Evolutionary conservation across 192 early-diverging fungal species (phyloP).

Genomic region (Jimgerdemannia flammicorona): DNA sequence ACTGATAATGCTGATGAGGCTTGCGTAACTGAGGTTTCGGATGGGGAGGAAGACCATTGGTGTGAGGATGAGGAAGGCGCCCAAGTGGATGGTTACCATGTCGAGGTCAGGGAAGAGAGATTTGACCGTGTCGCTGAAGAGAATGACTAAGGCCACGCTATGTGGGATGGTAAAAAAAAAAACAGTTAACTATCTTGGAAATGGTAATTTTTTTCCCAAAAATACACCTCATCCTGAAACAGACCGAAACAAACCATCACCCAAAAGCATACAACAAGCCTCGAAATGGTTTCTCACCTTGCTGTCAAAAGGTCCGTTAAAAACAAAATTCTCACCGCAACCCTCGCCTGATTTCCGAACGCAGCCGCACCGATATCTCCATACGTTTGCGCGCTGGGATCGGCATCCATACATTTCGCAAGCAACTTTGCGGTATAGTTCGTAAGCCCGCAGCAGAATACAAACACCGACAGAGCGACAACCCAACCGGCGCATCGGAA

Average conservation of each 20-base stretch:
- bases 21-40: slow-evolving; percentile 45
- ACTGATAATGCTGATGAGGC: slow-evolving; percentile 55
- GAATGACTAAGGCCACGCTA: slow-evolving; percentile 39
- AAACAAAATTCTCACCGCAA: slow-evolving; percentile 26
- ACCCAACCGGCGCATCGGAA: slow-evolving; percentile 58
- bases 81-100: slow-evolving; percentile 38
- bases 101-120: slow-evolving; percentile 24
- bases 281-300: slow-evolving; percentile 18
- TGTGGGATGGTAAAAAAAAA: slow-evolving; percentile 12
- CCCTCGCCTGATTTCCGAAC: slow-evolving; percentile 26
- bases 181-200: no score
- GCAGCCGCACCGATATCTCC: slow-evolving; percentile 38
- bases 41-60: slow-evolving; percentile 50
- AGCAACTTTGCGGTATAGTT: slow-evolving; percentile 61
- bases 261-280: background rate
- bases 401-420: slow-evolving; percentile 38
- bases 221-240: no score
- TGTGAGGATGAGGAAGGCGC: slow-evolving; percentile 42
- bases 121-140: slow-evolving; percentile 33
- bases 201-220: background rate
- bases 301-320: slow-evolving; percentile 37
- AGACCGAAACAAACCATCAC: no score
- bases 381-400: slow-evolving; percentile 31
- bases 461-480: slow-evolving; percentile 46
- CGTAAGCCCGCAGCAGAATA: slow-evolving; percentile 37